Conservation (phyloP, 2,329 filamentous ascomycete species). For the Talaromyces sp. region DNA sequence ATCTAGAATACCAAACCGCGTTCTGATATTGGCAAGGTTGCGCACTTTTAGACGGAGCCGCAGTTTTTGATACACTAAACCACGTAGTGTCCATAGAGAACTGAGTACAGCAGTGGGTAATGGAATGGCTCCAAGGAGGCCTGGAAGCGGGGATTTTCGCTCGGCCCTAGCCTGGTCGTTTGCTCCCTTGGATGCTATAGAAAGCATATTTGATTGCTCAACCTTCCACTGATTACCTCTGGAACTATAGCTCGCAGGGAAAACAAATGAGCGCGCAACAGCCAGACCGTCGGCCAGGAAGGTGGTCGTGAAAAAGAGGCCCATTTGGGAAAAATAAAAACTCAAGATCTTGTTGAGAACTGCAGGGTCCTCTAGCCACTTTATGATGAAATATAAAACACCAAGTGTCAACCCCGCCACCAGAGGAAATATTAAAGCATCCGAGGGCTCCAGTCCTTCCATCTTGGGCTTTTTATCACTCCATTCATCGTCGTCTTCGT, state of each 20-base stretch:
- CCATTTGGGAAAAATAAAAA: slow-evolving; percentile 76
- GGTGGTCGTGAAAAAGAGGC: slow-evolving; percentile 69
- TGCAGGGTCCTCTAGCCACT: slow-evolving; percentile 77
- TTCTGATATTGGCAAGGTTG: slow-evolving; percentile 43
- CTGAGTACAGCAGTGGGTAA: slow-evolving; percentile 33
- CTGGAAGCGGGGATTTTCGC: slow-evolving; percentile 49
- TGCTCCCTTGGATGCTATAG: slow-evolving; percentile 14
- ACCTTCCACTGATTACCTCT: slow-evolving; percentile 47
- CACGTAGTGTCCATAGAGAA: slow-evolving; percentile 48
- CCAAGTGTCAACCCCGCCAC: slow-evolving; percentile 68
- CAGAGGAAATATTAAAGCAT: slow-evolving; percentile 81
- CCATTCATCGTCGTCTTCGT: slow-evolving; percentile 50
- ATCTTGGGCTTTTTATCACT: slow-evolving; percentile 53
- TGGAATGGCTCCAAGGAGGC: slow-evolving; percentile 44
- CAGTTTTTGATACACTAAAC: slow-evolving; percentile 47
- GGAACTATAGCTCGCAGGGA: slow-evolving; percentile 65
- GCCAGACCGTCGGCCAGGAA: slow-evolving; percentile 69
- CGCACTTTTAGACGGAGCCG: slow-evolving; percentile 52
- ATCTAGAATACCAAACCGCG: slow-evolving; percentile 41
- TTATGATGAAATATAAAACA: slow-evolving; percentile 80
- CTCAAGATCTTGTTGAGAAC: slow-evolving; percentile 79
- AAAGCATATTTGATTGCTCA: slow-evolving; percentile 29
- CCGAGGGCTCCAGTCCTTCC: slow-evolving; percentile 67
- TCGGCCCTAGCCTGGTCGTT: slow-evolving; percentile 13
- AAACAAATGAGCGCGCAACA: slow-evolving; percentile 62